Percentiles rank a stretch among this genome's conserved stretches.
Evolutionary conservation across 371 early-diverging fungal genomes (phyloP).

Genomic region (Rhizomucor pusillus): DNA sequence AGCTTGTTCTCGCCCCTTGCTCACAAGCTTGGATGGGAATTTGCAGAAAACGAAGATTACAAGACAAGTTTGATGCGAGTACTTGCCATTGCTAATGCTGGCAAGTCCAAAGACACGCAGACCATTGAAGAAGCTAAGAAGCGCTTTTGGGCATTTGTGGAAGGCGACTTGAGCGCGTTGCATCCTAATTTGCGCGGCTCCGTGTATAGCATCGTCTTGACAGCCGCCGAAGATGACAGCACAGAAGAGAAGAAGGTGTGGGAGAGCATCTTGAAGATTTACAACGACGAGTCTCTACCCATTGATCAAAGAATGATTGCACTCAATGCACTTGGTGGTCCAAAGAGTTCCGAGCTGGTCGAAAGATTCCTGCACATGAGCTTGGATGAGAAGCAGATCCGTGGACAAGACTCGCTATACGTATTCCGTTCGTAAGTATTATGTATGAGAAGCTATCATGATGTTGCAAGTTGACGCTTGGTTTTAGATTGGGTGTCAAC

Average conservation of each 20-base stretch:
- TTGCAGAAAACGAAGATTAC: slow-evolving; percentile 46
- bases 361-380: slow-evolving; percentile 61
- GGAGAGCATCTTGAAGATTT: slow-evolving; percentile 73
- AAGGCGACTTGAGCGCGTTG: slow-evolving; percentile 51
- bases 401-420: slow-evolving; percentile 81
- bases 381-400: slow-evolving; percentile 67
- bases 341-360: slow-evolving; percentile 58
- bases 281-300: slow-evolving; percentile 59
- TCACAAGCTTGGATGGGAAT: slow-evolving; percentile 63
- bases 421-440: slow-evolving; percentile 41
- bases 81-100: slow-evolving; percentile 42
- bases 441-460: not conserved
- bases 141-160: slow-evolving; percentile 43
- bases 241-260: slow-evolving; percentile 61
- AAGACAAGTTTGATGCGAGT: slow-evolving; percentile 45
- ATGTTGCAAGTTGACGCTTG: not conserved
- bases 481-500: slow-evolving; percentile 50
- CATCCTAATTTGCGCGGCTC: slow-evolving; percentile 85
- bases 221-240: slow-evolving; percentile 60
- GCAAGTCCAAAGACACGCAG: slow-evolving; percentile 33
- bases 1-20: slow-evolving; percentile 57
- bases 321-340: slow-evolving; percentile 73
- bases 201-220: slow-evolving; percentile 74
- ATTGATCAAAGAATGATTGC: slow-evolving; percentile 81
- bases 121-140: slow-evolving; percentile 42